Conservation (phyloP, 2,329 filamentous ascomycete species). For the Fusarium tupiense region DNA sequence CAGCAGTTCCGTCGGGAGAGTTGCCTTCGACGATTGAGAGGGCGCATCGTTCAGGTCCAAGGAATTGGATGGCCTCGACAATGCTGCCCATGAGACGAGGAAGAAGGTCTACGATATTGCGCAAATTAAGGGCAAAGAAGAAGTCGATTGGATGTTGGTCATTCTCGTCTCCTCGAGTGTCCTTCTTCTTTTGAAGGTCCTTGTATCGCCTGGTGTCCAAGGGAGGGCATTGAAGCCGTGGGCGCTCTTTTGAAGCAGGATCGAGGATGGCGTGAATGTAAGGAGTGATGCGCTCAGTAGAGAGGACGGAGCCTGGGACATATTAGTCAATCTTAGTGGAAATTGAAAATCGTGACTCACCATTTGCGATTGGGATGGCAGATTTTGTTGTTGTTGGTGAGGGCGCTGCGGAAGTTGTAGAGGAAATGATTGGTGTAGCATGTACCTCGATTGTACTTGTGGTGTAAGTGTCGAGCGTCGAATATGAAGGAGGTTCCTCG, state of each 20-base stretch:
- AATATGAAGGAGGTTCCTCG: not conserved
- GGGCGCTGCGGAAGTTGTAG: not conserved
- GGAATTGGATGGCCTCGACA: slow-evolving; percentile 59
- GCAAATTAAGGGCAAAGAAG: slow-evolving; percentile 66
- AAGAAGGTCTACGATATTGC: slow-evolving; percentile 56
- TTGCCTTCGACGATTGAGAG: slow-evolving; percentile 66
- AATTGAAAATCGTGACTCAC: not conserved
- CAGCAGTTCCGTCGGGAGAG: slow-evolving; percentile 63
- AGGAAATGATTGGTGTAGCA: not conserved
- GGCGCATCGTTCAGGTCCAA: slow-evolving; percentile 61
- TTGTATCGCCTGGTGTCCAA: slow-evolving; percentile 37
- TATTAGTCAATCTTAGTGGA: not conserved
- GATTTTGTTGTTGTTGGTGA: not conserved
- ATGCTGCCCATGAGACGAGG: slow-evolving; percentile 63
- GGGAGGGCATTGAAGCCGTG: slow-evolving; percentile 44
- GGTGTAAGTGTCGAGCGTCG: not conserved
- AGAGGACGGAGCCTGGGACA: slow-evolving; percentile 47
- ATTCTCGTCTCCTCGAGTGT: not conserved
- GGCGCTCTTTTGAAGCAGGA: slow-evolving; percentile 37
- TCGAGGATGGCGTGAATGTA: slow-evolving; percentile 48
- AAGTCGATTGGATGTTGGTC: slow-evolving; percentile 44
- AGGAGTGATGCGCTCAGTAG: slow-evolving; percentile 29
- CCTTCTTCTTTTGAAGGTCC: slow-evolving; percentile 23
- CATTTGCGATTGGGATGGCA: slow-evolving; percentile 6
- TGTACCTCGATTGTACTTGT: not conserved